A percentile compares a stretch with the other conserved stretches of the same genome.
Evolutionary conservation across 495 filamentous ascomycete species (phyloP).

Genomic region (Apiosordaria backusii): DNA sequence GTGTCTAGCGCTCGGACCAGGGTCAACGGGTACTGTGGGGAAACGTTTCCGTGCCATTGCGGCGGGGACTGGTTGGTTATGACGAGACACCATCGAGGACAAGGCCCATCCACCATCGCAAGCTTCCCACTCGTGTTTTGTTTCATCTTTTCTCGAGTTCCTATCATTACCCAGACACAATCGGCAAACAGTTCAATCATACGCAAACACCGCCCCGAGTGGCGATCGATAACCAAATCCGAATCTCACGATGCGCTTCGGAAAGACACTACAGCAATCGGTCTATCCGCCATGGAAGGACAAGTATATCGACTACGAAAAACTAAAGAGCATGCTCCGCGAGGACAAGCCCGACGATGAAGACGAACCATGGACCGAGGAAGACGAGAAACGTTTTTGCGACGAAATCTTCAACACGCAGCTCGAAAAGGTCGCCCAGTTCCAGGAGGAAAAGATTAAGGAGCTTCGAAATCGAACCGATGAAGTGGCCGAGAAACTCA

Average conservation of each 20-base stretch:
- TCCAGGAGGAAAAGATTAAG: conserved; percentile 73
- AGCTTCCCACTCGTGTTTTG: neutral
- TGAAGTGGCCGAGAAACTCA: conserved; percentile 57
- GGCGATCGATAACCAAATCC: conserved; percentile 52
- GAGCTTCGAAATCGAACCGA: conserved; percentile 66
- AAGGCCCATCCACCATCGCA: neutral
- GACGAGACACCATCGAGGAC: neutral
- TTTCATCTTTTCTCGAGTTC: conserved; percentile 39
- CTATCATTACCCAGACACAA: neutral
- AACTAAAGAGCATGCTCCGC: conserved; percentile 81
- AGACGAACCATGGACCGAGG: conserved; percentile 75
- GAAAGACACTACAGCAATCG: conserved; percentile 73
- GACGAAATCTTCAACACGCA: conserved; percentile 92
- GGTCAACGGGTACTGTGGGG: conserved; percentile 6
- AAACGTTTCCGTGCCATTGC: conserved; percentile 1
- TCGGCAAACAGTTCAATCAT: neutral
- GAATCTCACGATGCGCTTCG: conserved; percentile 73
- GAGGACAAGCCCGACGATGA: conserved; percentile 64
- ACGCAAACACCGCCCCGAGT: conserved; percentile 41
- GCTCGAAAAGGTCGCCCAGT: conserved; percentile 89
- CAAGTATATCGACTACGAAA: conserved; percentile 91
- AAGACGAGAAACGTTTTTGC: conserved; percentile 91
- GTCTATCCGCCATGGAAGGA: conserved; percentile 87
- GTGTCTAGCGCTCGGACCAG: neutral
- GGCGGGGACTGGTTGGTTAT: conserved; percentile 9